Evolutionary conservation across 805 yeast genomes (phyloP), one percentile per base, ranked within the genome.

Genomic region (Diddensiella santjacobensis): DNA sequence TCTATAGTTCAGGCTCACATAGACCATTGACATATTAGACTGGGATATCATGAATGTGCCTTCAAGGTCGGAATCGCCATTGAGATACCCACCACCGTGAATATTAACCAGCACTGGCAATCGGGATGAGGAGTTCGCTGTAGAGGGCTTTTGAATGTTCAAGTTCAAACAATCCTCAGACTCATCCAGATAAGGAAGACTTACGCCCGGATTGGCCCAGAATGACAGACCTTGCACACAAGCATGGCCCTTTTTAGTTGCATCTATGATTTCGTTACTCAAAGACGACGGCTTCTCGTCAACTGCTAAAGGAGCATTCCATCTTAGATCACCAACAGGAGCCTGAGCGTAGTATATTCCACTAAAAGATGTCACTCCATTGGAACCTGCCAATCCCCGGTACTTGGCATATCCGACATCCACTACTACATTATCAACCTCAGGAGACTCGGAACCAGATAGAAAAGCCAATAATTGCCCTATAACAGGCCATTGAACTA

Each of bases 61-160:
- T 22, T 51, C 49, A 20, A 56, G 46, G 15, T 48, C 50, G 23
- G 49, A 55, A 26, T 50, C 35, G n/a, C 71, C 69, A 18, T 52
- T 51, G 3, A 38, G n/a, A 43, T 59, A 64, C 1, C 67, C 63
- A 22, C 72, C 71, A n/a, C 71, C 72, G 45, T 66, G 66, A 31
- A 68, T 61, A 60, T 64, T 62, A 18, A 59, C 53, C 8, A 54
- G 54, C 8, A 63, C 66, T 2, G 68, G 67, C 15, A 48, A 35
- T 11, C 8, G 22, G 5, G 17, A 8, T 6, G 15, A 6, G 6
- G 22, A 15, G 26, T 22, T 22, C 11, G 18, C 18, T 10, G 22
- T n/a, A 4, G 24, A 5, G 17, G 52, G 52, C 11, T 15, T 39
- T 15, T 42, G 44, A 3, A 50, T 23, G 22, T 50, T 30, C 8